Conservation (phyloP, 177 flowering plant species). For the Vitis hybrid region DNA sequence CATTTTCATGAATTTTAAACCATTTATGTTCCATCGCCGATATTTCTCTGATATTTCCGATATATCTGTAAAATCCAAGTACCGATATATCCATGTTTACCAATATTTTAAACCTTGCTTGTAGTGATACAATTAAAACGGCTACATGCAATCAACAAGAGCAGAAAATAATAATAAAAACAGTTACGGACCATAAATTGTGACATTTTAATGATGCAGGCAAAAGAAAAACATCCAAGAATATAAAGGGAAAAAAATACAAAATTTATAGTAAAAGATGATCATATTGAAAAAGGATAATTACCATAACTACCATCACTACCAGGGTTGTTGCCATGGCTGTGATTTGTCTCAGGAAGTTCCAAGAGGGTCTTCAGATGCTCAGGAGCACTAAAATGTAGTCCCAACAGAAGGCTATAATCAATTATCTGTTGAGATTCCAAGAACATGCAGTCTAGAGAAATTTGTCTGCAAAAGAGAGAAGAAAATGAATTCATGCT, state of each 20-base stretch:
- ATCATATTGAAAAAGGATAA: constrained; percentile 6
- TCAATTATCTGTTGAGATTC: constrained; percentile 85
- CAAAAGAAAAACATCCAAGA: background rate
- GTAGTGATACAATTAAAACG: background rate
- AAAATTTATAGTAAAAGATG: background rate
- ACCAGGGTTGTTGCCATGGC: constrained; percentile 21
- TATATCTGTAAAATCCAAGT: too few relatives aligned
- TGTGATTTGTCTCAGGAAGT: constrained; percentile 31
- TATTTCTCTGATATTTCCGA: too few relatives aligned
- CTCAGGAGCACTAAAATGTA: constrained; percentile 93
- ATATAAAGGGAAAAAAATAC: background rate
- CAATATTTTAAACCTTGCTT: too few relatives aligned
- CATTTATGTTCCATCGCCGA: too few relatives aligned
- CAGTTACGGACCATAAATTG: background rate
- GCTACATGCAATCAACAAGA: background rate
- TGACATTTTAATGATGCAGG: background rate
- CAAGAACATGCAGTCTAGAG: constrained; percentile 71
- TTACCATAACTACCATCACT: constrained; percentile 51
- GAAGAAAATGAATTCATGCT: constrained; percentile 14
- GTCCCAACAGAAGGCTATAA: constrained; percentile 86
- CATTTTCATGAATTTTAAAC: too few relatives aligned
- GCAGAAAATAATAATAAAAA: background rate
- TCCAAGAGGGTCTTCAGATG: constrained; percentile 53
- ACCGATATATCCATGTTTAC: too few relatives aligned
- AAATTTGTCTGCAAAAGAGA: constrained; percentile 61